Base-by-base conservation (phyloP, 768 basidiomycete genomes). In the Russula abietina region DNA sequence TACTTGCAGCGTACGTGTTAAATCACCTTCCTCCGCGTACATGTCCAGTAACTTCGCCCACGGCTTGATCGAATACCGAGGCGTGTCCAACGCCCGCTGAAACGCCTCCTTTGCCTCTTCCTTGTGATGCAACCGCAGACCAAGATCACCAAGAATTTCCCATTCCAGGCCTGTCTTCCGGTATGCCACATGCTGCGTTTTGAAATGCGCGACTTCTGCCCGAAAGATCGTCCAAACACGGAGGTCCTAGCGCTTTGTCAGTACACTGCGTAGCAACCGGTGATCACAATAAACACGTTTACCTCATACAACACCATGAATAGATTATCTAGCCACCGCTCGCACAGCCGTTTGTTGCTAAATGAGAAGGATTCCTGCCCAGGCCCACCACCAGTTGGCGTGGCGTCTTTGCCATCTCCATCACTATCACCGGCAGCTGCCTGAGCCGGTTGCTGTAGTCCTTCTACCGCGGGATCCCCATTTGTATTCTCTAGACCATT, bases 251-350 rank as follows among this genome's bases (percentile, higher is more conserved):
- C 30, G 65, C 8, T 46, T 2, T 32, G 33, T 55, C 33, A 26
- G 26, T 9, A 38, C 45, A 22, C 4, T 8, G n/a, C 45, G 41
- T 22, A 28, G 22, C 38, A 12, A 32, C 22, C 24, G 45, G 41
- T n/a, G n/a, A 46, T 17, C 10, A 7, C 9, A 56, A 55, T 38
- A 1, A 39, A 39, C n/a, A 17, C 73, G 22, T 81, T 41, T 55
- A 91, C 94, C 83, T 98, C 95, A 71, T 98, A 98, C 5, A 99
- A 77, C 3, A 98, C 94, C 93, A 97, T 98, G 78, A 96, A 99
- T 64, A 98, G 73, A 68, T 98, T 98, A 71, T 98, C 95, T 52
- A 99, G 79, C 97, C 97, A 98, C 55, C 96, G 81, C 72, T 98
- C 97, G 71, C 97, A 99, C 41, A 99, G 76, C 52, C 97, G 81